Conservation (phyloP, 306 rosid genomes). For the Vachellia pachyceras region DNA sequence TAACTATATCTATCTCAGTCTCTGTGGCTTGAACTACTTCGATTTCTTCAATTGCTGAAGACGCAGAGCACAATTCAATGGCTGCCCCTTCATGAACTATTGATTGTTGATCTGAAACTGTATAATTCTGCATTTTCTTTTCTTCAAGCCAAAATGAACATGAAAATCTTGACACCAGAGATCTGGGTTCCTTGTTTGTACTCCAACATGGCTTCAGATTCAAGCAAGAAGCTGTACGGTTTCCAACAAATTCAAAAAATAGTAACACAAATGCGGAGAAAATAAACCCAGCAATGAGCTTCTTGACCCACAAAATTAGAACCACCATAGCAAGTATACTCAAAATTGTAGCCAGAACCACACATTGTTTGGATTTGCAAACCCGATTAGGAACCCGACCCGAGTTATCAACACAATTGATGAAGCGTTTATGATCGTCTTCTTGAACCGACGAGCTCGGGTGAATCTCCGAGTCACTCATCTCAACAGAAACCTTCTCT, state of each 20-base stretch:
- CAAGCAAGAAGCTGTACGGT: slow-evolving; percentile 35
- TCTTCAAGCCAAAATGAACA: neutral
- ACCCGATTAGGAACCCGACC: slow-evolving; percentile 7
- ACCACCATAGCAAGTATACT: slow-evolving; percentile 50
- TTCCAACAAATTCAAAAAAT: slow-evolving; percentile 56
- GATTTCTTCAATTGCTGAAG: slow-evolving; percentile 43
- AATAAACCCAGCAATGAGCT: slow-evolving; percentile 62
- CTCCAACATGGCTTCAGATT: slow-evolving; percentile 30
- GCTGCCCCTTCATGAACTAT: neutral
- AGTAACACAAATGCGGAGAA: slow-evolving; percentile 69
- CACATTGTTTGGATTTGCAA: neutral
- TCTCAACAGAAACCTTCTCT: neutral
- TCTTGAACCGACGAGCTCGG: neutral
- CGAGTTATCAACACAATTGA: neutral
- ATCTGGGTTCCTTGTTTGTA: slow-evolving; percentile 9
- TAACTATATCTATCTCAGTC: neutral
- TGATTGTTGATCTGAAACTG: neutral
- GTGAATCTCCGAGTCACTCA: neutral
- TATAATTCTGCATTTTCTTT: slow-evolving; percentile 2
- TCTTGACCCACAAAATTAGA: slow-evolving; percentile 50
- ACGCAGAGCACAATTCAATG: slow-evolving; percentile 2
- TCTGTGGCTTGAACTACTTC: slow-evolving; percentile 42
- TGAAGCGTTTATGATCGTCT: neutral
- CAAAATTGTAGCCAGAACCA: slow-evolving; percentile 21
- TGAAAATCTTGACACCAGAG: slow-evolving; percentile 28